Conservation (phyloP, 306 rosid species). For the Glycine latifolia region DNA sequence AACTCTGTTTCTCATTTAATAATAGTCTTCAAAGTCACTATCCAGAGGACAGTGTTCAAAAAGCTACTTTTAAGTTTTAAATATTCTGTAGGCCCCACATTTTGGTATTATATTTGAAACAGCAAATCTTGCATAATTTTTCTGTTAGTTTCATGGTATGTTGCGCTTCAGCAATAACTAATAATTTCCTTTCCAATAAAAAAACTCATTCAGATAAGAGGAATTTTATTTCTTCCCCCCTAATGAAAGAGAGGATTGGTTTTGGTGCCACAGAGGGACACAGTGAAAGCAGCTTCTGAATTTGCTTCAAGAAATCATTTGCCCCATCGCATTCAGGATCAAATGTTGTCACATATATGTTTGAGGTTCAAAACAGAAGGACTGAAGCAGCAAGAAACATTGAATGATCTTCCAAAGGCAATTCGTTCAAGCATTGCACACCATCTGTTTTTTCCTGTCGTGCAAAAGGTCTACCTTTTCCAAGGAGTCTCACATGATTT, state of each 20-base stretch:
- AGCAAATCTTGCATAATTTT: conserved; percentile 26
- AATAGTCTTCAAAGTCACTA: conserved; percentile 46
- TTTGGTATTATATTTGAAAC: conserved; percentile 11
- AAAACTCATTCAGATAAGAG: conserved; percentile 42
- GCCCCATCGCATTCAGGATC: conserved; percentile 69
- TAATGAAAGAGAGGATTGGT: conserved; percentile 39
- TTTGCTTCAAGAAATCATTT: conserved; percentile 75
- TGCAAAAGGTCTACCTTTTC: conserved; percentile 64
- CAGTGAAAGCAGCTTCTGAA: conserved; percentile 75
- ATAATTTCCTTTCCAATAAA: conserved; percentile 31
- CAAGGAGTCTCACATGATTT: conserved; percentile 79
- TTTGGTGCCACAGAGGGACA: conserved; percentile 66
- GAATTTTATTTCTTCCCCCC: conserved; percentile 36
- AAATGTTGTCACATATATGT: conserved; percentile 83
- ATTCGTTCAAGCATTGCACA: conserved; percentile 80
- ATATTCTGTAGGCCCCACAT: conserved; percentile 51
- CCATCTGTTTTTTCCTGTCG: conserved; percentile 66
- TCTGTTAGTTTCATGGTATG: conserved; percentile 6
- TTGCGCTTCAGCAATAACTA: conserved; percentile 28
- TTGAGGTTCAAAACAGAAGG: conserved; percentile 83
- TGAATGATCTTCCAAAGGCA: conserved; percentile 77
- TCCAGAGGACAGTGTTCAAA: conserved; percentile 30
- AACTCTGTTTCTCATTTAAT: conserved; percentile 42
- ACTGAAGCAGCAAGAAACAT: conserved; percentile 77
- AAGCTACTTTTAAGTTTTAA: conserved; percentile 15